phyloP scores from a whole-genome alignment of 495 filamentous ascomycete genomes.

The Schizothecium vesticola region DNA sequence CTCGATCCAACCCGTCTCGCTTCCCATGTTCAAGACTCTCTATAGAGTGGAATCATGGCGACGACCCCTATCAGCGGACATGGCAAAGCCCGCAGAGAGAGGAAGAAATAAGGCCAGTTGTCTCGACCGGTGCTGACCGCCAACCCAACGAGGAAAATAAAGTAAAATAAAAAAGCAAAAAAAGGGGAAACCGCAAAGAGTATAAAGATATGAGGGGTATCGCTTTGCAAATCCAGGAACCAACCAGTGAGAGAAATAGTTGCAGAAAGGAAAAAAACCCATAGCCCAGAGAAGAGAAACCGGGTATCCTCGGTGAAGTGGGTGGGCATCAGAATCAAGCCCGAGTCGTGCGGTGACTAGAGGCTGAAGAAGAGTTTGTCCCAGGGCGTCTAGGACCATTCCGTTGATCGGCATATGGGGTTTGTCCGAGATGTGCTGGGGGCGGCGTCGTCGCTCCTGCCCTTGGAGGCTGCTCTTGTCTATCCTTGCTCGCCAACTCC shows the following conservation, averaged over 20 bases:
- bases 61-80: neutral
- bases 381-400: too few relatives aligned
- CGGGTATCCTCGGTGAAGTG: neutral
- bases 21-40: neutral
- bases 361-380: too few relatives aligned
- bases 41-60: neutral
- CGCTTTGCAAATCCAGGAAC: slow-evolving; percentile 8
- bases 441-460: neutral
- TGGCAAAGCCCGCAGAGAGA: neutral
- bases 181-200: neutral
- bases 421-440: neutral
- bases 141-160: neutral
- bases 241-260: neutral
- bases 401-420: too few relatives aligned
- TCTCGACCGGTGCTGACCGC: neutral
- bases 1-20: neutral
- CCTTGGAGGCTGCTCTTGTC: neutral
- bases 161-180: neutral
- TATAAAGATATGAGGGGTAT: slow-evolving; percentile 1
- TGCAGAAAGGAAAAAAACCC: neutral
- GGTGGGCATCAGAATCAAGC: neutral
- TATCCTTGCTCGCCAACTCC: neutral
- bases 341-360: too few relatives aligned
- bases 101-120: neutral
- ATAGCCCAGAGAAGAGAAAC: neutral